Evolutionary conservation across 1,284 basidiomycete species (phyloP).

Genomic region (Microbotryum silenes-acaulis): DNA sequence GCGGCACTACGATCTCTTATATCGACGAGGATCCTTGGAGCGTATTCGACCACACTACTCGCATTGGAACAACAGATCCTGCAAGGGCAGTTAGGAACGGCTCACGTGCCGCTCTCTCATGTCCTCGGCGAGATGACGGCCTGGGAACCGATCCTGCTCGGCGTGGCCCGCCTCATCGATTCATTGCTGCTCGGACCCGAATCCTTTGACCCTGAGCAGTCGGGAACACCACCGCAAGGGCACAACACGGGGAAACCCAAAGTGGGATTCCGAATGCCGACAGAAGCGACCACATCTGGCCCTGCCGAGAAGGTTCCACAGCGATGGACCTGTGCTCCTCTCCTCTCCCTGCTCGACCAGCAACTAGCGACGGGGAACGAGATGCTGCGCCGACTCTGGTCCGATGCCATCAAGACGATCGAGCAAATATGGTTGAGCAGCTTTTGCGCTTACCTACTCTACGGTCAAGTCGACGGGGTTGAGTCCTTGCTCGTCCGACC

Average conservation of each 20-base stretch:
- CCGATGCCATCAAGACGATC: neutral
- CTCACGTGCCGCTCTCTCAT: neutral
- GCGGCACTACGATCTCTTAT: neutral
- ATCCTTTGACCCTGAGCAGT: neutral
- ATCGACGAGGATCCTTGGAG: neutral
- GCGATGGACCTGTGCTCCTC: neutral
- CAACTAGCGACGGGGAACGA: neutral
- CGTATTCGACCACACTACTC: neutral
- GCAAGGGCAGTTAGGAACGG: neutral
- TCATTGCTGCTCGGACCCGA: neutral
- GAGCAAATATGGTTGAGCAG: neutral
- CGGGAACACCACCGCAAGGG: no score
- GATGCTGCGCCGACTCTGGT: neutral
- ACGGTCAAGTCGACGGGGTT: neutral
- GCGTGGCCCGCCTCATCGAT: neutral
- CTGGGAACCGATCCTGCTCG: neutral
- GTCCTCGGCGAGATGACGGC: neutral
- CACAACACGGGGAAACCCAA: no score
- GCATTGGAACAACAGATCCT: neutral
- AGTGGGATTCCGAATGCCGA: neutral
- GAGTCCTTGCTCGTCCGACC: neutral
- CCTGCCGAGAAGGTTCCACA: neutral
- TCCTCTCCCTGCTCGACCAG: conserved; percentile 1
- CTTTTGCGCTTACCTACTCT: neutral
- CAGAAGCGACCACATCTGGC: neutral